Base-by-base conservation (phyloP, 148 eudicot genomes). In the Persicaria maculosa region DNA sequence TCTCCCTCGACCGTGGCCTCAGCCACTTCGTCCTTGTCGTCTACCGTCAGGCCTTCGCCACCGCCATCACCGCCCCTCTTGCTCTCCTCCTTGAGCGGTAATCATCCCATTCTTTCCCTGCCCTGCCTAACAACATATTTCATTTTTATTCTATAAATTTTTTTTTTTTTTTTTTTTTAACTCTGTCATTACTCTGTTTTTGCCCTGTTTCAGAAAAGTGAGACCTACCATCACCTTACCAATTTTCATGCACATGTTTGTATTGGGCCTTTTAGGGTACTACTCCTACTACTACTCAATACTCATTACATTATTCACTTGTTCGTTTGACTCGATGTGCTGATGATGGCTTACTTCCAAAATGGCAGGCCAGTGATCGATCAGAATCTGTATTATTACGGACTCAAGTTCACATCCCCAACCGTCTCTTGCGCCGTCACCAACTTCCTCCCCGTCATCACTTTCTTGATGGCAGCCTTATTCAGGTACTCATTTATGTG, bases 21-120 rank as follows among this genome's bases (percentile, higher is more conserved):
- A 86, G 87, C 20, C 85, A 84, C 50, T 84, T 83, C 46, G 87
- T 82, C 4, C 79, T 86, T 7, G 85, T 84, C 14, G 87, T 84
- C 50, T 84, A 86, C 64, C 61, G 89, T 8, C 86, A 86, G 47
- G 87, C 87, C 77, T 78, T 86, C 58, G 89, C 89, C 8, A 80
- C 89, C 62, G 81, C 73, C 4, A 82, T 75, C 19, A 82, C 84
- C n/a, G 85, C 89, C 20, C 89, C 89, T 14, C 82, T 86, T 19
- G 89, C 89, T 47, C 47, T 86, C 6, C 7, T 84, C 48, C 77
- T 86, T 44, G 89, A 86, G 74, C 82, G 89, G 89, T 84, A 40
- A 8, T 1, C 4, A 62, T 31, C 40, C 40, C 40, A 31, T 31
- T 31, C 36, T 31, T 1, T 31, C 36, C 2, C 22, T 22, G 22